phyloP scores from a whole-genome alignment of 768 basidiomycete genomes.

The Mycena galericulata region DNA sequence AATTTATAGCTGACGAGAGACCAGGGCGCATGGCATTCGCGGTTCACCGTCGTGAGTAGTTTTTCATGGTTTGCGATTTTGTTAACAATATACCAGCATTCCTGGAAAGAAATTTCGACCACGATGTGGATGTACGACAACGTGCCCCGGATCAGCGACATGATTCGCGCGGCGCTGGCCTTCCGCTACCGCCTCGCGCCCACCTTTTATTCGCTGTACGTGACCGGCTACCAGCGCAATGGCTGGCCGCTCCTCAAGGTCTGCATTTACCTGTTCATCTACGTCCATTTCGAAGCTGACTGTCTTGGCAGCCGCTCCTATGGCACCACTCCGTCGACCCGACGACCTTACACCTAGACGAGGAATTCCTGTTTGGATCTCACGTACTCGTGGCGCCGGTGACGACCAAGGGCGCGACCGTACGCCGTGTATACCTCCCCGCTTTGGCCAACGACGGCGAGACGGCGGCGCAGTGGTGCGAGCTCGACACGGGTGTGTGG shows the following conservation, averaged over 20 bases:
- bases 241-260: constrained; percentile 36
- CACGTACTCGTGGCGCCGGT: constrained; percentile 36
- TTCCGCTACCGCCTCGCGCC: constrained; percentile 36
- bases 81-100: constrained; percentile 21
- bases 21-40: constrained; percentile 35
- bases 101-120: constrained; percentile 35
- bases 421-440: constrained; percentile 33
- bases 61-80: not conserved
- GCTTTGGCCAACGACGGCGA: constrained; percentile 32
- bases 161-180: constrained; percentile 23
- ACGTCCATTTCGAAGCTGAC: not conserved
- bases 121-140: constrained; percentile 37
- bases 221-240: constrained; percentile 33
- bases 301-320: constrained; percentile 29
- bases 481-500: constrained; percentile 35
- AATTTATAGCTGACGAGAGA: constrained; percentile 1
- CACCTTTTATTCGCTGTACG: constrained; percentile 35
- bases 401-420: constrained; percentile 32
- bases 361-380: constrained; percentile 35
- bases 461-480: constrained; percentile 29
- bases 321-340: constrained; percentile 36
- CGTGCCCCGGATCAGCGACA: constrained; percentile 30
- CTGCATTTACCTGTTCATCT: not conserved
- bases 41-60: constrained; percentile 33
- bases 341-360: constrained; percentile 30